Percentiles rank a stretch among this genome's conserved stretches.
These are phyloP conservation scores for Ganoderma sp. DNA, from an alignment of 1,284 basidiomycete genomes.

Conservation along the genomic window DNA sequence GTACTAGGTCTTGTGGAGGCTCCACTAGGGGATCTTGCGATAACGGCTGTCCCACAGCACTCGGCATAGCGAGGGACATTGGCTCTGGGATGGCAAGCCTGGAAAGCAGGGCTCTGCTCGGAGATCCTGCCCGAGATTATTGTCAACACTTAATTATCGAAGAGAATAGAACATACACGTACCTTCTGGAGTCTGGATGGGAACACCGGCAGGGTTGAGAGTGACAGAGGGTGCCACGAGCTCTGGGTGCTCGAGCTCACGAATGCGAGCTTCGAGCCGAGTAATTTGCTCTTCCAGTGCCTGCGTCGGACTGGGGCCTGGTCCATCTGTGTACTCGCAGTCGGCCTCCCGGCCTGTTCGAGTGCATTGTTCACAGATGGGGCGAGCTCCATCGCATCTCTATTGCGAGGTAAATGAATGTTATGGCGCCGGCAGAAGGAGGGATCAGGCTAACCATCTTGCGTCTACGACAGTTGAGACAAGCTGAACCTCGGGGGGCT, in stretches of 20 bases:
- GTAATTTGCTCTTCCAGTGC: slow-evolving; percentile 41
- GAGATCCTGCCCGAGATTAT: slow-evolving; percentile 12
- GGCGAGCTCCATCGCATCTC: slow-evolving; percentile 41
- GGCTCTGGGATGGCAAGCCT: slow-evolving; percentile 16
- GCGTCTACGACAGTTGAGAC: slow-evolving; percentile 42
- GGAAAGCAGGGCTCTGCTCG: slow-evolving; percentile 21
- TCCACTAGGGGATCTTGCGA: slow-evolving; percentile 27
- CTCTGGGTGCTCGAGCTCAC: slow-evolving; percentile 38
- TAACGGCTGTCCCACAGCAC: slow-evolving; percentile 13
- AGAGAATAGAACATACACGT: not conserved
- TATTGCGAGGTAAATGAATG: slow-evolving; percentile 16
- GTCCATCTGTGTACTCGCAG: slow-evolving; percentile 43
- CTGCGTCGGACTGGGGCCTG: slow-evolving; percentile 39
- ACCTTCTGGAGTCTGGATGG: slow-evolving; percentile 20
- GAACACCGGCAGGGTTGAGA: slow-evolving; percentile 22
- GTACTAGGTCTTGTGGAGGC: slow-evolving; percentile 30
- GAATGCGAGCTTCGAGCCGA: slow-evolving; percentile 38
- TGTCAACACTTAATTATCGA: not conserved
- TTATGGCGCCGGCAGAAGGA: not conserved
- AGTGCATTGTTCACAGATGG: slow-evolving; percentile 41
- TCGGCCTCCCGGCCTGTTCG: slow-evolving; percentile 40
- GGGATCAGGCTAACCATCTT: slow-evolving; percentile 36
- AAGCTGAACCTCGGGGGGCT: slow-evolving; percentile 42
- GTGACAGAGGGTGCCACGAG: slow-evolving; percentile 29
- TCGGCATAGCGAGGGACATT: slow-evolving; percentile 12